Evolutionary conservation across 768 basidiomycete genomes (phyloP).

Genomic region (Leucocoprinus leucothites): DNA sequence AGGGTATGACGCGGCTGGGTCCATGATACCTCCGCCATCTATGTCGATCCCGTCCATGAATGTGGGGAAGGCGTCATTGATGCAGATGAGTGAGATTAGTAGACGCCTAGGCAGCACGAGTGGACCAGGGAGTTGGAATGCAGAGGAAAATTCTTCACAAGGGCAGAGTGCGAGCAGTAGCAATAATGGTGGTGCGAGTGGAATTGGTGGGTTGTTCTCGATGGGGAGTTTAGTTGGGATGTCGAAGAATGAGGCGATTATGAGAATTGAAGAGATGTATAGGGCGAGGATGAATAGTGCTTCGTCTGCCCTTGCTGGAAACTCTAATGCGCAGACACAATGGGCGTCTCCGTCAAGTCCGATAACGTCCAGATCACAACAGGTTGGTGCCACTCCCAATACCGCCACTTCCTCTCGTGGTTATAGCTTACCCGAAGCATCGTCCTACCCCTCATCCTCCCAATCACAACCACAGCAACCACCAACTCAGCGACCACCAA

Average conservation of each 20-base stretch:
- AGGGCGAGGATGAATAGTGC: slow-evolving; percentile 26
- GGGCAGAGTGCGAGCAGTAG: neutral
- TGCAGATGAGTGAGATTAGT: slow-evolving; percentile 79
- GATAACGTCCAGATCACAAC: neutral
- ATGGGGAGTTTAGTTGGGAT: slow-evolving; percentile 13
- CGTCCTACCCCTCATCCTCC: neutral
- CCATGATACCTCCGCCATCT: neutral
- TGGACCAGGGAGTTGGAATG: slow-evolving; percentile 30
- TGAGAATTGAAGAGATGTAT: slow-evolving; percentile 53
- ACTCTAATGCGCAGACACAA: slow-evolving; percentile 1
- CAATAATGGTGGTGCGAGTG: too few species aligned
- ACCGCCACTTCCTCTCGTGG: too few species aligned
- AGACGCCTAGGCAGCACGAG: slow-evolving; percentile 45
- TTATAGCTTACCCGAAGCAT: too few species aligned
- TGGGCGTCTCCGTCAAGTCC: neutral
- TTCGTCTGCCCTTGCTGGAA: neutral
- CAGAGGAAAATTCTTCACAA: neutral
- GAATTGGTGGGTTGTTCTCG: neutral
- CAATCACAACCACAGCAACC: slow-evolving; percentile 12
- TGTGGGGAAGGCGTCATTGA: slow-evolving; percentile 64
- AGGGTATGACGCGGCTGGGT: neutral
- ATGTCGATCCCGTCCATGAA: slow-evolving; percentile 16
- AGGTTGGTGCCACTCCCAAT: too few species aligned
- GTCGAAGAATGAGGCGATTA: slow-evolving; percentile 42
- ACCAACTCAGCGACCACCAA: neutral